Conservation (phyloP, 108 stramenopile species). For the Licmophora abbreviata region DNA sequence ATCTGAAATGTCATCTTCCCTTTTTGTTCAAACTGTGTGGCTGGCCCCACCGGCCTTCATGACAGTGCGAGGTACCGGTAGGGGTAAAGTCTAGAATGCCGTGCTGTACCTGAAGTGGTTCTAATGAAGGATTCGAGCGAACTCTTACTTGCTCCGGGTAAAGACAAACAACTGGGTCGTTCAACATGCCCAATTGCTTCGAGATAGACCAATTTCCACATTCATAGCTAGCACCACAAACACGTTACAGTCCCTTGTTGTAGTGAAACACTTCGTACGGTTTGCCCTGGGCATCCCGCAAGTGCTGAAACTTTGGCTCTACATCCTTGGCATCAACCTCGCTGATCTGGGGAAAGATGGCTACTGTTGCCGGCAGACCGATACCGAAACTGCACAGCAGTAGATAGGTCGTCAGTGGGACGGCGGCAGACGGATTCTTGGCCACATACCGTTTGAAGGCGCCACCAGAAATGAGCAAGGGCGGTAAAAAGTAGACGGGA, state of each 20-base stretch:
- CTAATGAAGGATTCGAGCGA: background rate
- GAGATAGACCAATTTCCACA: background rate
- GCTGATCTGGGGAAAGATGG: slow-evolving; percentile 80
- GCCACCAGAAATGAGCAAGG: slow-evolving; percentile 28
- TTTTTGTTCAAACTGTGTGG: no score
- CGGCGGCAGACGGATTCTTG: slow-evolving; percentile 38
- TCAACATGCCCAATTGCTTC: background rate
- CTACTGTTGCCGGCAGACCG: slow-evolving; percentile 78
- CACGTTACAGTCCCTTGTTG: slow-evolving; percentile 59
- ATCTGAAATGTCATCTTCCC: no score
- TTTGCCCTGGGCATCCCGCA: slow-evolving; percentile 27
- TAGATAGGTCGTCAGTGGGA: slow-evolving; percentile 78
- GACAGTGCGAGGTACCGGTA: background rate
- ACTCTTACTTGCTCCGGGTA: background rate
- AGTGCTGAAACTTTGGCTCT: slow-evolving; percentile 47
- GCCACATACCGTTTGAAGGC: slow-evolving; percentile 19
- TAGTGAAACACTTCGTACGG: slow-evolving; percentile 55
- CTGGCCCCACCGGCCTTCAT: no score
- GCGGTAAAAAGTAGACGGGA: slow-evolving; percentile 80
- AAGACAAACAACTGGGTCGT: background rate
- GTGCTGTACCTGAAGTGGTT: background rate
- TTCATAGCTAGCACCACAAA: background rate
- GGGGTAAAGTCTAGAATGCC: background rate
- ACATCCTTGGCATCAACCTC: slow-evolving; percentile 50
- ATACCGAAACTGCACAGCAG: slow-evolving; percentile 67